Conservation (phyloP, 2,329 filamentous ascomycete genomes). For the Fusarium begoniae region DNA sequence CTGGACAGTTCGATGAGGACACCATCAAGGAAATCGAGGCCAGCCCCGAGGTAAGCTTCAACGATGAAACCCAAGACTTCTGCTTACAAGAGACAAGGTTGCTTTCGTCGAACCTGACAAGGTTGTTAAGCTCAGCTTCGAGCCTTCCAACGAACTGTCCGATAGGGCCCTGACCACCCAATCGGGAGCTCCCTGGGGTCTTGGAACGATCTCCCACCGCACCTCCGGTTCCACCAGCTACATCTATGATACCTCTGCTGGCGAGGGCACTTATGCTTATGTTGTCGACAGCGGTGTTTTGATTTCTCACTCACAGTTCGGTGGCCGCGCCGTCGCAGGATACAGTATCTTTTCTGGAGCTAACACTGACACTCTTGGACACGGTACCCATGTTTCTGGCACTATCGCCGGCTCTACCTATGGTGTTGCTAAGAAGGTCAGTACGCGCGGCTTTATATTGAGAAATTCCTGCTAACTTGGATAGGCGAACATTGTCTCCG, state of each 20-base stretch:
- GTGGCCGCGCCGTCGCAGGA: not conserved
- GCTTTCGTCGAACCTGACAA: not conserved
- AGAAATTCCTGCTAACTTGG: not conserved
- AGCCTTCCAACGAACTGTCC: not conserved
- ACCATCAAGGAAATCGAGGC: not conserved
- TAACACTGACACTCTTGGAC: not conserved
- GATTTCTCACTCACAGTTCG: not conserved
- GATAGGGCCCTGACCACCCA: not conserved
- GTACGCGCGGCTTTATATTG: not conserved
- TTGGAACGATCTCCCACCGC: not conserved
- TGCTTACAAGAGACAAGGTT: not conserved
- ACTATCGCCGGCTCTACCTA: not conserved
- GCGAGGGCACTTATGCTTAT: not conserved
- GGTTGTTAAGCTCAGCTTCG: not conserved
- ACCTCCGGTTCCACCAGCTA: not conserved
- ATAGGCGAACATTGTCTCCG: not conserved
- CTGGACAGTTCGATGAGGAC: not conserved
- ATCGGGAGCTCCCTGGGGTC: not conserved
- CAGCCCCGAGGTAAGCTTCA: not conserved
- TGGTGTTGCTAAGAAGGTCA: not conserved
- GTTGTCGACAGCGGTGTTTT: not conserved
- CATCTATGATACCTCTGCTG: not conserved
- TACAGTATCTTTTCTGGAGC: not conserved
- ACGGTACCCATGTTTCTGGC: not conserved
- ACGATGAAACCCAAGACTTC: not conserved